Evolutionary conservation across 2,329 filamentous ascomycete species (phyloP), one percentile per base, ranked within the genome.

Genomic region (Aureobasidium sp.): DNA sequence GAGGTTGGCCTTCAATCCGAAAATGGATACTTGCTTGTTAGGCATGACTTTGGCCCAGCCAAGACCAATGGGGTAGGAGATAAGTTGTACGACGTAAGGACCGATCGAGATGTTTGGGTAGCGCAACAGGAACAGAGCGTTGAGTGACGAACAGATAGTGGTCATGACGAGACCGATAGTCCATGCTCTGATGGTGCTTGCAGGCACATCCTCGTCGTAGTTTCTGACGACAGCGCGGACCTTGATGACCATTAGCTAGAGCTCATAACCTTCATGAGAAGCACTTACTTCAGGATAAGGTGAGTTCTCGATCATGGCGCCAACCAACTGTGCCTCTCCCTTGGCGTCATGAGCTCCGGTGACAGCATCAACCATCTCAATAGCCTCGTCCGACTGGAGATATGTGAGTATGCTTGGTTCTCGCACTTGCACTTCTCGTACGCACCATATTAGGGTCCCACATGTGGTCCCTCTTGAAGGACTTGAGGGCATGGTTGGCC

Each of bases 61-160:
- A 22, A 90, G 82, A 65, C 91, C 91, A 47, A 95, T 81, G 2
- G 91, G 91, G 70, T 95, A 91, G 53, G 91, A 89, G 62, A 95
- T 83, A 64, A 95, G 79, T 69, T 93, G 80, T 27, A 90, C 90
- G 77, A 96, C 94, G 67, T 95, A 89, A 47, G 90, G 90, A 22
- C 89, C 91, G 70, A 95, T 93, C 63, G 87, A 87, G 74, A 95
- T 90, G 75, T 89, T 93, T 39, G 91, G 91, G 79, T 94, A 95
- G 82, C 91, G 84, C 72, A 95, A 79, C 52, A 89, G 91, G 78
- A 95, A 96, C 76, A 96, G 93, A 42, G 94, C 78, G 73, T 94
- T 95, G 47, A 69, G 64, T 3, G 59, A 82, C 1, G 84, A 85
- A n/a, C 83, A 84, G 62, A 87, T 69, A 0, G 84, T 87, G 63